phyloP scores from a whole-genome alignment of 495 filamentous ascomycete species.

The Trichoderma gamsii region DNA sequence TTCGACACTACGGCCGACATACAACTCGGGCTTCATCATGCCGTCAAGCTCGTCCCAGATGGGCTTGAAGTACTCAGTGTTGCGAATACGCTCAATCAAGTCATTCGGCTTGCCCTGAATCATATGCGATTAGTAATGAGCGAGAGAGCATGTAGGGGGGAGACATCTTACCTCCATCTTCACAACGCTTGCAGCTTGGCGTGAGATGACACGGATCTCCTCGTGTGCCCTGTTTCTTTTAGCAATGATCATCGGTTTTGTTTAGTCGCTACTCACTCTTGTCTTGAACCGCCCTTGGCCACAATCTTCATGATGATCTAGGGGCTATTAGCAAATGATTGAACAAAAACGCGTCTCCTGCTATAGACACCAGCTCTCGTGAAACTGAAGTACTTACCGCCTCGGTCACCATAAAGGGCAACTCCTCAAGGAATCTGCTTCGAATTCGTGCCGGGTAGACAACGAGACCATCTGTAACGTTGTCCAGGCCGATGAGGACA shows the following conservation, averaged over 20 bases:
- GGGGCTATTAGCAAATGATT: slow-evolving; percentile 18
- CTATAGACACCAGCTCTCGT: neutral
- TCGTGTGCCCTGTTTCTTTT: slow-evolving; percentile 59
- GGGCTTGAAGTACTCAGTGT: slow-evolving; percentile 72
- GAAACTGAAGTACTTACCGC: slow-evolving; percentile 17
- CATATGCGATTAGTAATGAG: neutral
- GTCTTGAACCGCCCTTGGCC: slow-evolving; percentile 65
- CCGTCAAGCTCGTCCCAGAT: slow-evolving; percentile 68
- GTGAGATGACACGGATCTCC: slow-evolving; percentile 81
- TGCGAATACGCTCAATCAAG: slow-evolving; percentile 72
- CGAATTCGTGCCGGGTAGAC: slow-evolving; percentile 79
- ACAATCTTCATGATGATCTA: slow-evolving; percentile 84
- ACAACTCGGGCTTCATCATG: slow-evolving; percentile 65
- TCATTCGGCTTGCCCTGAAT: slow-evolving; percentile 72
- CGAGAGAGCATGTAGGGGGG: neutral
- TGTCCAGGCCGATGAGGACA: slow-evolving; percentile 71
- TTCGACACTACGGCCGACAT: slow-evolving; percentile 51
- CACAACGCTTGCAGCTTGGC: slow-evolving; percentile 72
- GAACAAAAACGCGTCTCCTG: neutral
- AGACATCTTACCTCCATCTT: slow-evolving; percentile 48
- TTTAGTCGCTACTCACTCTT: slow-evolving; percentile 44
- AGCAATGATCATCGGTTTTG: neutral
- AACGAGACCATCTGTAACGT: slow-evolving; percentile 75
- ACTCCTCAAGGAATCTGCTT: slow-evolving; percentile 62
- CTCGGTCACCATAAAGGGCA: slow-evolving; percentile 86